Evolutionary conservation across 768 basidiomycete genomes (phyloP).

Genomic region (Suillus americanus): DNA sequence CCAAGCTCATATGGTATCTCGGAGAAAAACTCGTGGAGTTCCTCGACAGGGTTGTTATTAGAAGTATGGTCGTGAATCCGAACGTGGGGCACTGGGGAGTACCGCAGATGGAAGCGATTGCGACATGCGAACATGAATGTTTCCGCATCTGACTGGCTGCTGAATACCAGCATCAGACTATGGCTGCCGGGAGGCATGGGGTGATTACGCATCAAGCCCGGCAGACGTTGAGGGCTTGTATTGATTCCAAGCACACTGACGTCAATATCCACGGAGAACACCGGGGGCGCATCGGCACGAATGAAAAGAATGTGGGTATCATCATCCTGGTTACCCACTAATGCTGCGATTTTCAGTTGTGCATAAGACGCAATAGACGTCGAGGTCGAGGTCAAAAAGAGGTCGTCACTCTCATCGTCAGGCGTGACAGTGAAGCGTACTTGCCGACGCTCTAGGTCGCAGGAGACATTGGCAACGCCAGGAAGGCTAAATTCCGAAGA

Average conservation of each 20-base stretch:
- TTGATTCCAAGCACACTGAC: background rate
- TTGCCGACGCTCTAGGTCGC: conserved; percentile 33
- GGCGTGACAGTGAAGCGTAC: conserved; percentile 31
- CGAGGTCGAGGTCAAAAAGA: background rate
- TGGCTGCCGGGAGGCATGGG: conserved; percentile 30
- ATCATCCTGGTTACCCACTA: conserved; percentile 16
- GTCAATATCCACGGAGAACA: conserved; percentile 15
- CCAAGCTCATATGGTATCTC: conserved; percentile 34
- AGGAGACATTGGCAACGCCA: conserved; percentile 33
- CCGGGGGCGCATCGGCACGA: conserved; percentile 32
- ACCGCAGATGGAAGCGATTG: conserved; percentile 21
- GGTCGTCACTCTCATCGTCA: background rate
- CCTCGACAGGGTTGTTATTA: conserved; percentile 1
- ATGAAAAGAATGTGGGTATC: conserved; percentile 29
- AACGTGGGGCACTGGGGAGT: conserved; percentile 10
- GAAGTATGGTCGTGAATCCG: conserved; percentile 18
- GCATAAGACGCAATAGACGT: conserved; percentile 22
- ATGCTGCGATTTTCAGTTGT: conserved; percentile 17
- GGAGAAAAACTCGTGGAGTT: conserved; percentile 24
- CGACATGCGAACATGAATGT: conserved; percentile 29
- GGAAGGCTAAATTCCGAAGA: conserved; percentile 28
- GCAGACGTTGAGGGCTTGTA: conserved; percentile 15
- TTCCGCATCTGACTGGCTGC: conserved; percentile 20
- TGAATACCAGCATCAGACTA: conserved; percentile 31
- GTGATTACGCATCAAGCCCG: conserved; percentile 26